Conservation (phyloP, 805 yeast species). For the Saccharomycopsis schoenii region DNA sequence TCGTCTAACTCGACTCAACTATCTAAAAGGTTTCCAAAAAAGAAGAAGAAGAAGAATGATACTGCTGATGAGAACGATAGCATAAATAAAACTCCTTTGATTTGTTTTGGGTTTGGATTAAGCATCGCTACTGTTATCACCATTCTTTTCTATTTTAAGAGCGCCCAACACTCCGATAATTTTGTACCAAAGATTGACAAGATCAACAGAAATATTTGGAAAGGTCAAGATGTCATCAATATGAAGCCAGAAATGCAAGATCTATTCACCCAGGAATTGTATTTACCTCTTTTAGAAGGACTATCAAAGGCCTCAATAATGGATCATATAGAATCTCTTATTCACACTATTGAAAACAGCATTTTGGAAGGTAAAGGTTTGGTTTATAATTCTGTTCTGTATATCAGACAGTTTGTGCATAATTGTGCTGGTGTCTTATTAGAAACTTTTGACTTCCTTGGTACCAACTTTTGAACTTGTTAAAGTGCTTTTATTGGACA, state of each 20-base stretch:
- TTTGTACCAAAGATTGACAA: background rate
- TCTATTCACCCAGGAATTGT: background rate
- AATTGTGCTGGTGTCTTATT: background rate
- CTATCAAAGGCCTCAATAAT: background rate
- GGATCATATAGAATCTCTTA: background rate
- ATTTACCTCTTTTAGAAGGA: background rate
- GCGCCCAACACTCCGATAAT: background rate
- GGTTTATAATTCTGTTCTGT: background rate
- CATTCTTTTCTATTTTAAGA: conserved; percentile 7
- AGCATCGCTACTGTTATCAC: conserved; percentile 15
- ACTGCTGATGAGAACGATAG: conserved; percentile 8
- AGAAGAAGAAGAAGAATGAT: conserved; percentile 9
- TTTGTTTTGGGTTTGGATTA: conserved; percentile 9
- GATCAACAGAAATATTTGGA: background rate
- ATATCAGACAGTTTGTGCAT: background rate
- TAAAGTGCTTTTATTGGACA: background rate
- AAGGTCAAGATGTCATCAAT: background rate
- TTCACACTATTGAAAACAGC: background rate
- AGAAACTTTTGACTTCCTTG: background rate
- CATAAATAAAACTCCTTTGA: conserved; percentile 14
- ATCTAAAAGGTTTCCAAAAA: background rate
- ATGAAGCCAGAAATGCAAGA: background rate
- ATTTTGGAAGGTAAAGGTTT: background rate
- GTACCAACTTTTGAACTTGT: background rate
- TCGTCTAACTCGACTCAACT: background rate